Base-by-base conservation (phyloP, 148 eudicot genomes). In the Limonium bicolor region DNA sequence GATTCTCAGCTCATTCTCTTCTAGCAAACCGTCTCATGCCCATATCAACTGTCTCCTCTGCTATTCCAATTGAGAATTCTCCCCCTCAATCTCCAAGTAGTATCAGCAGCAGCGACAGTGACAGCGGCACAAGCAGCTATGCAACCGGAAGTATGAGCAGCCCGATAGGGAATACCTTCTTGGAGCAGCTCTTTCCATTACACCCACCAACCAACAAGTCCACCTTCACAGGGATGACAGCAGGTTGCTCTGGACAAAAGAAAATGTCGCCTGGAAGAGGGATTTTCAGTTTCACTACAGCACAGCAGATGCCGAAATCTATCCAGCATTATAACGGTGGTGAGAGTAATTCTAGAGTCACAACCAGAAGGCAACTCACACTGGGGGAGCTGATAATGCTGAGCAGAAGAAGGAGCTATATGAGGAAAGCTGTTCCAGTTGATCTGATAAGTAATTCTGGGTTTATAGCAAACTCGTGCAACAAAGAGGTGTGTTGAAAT, bases 371-470 rank as follows among this genome's bases (percentile, higher is more conserved):
- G 66, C 76, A 85, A 7, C 43, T 66, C 5, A 88, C 93, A 12
- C 74, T 84, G 1, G 97, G 85, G 30, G 95, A 84, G 69, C 66
- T 90, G 46, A 85, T 84, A 43, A 65, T 84, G 76, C 58, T 75
- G 87, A 80, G 99, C 63, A 63, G 78, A 36, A 66, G 88, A 51
- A 63, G 73, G 32, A 84, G 80, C 64, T 73, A 50, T 40, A 61
- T 46, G 15, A 75, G 69, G 52, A 84, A 73, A 59, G 80, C 71
- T 11, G 64, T n/a, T n/a, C n/a, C n/a, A n/a, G n/a, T n/a, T n/a
- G n/a, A n/a, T n/a, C n/a, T n/a, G n/a, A n/a, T n/a, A n/a, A n/a
- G n/a, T n/a, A n/a, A n/a, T n/a, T n/a, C n/a, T n/a, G n/a, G n/a
- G n/a, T n/a, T n/a, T n/a, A n/a, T n/a, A n/a, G n/a, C n/a, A n/a